Percentiles rank a stretch among this genome's conserved stretches.
Conservation (phyloP, 169 alveolate genomes). For the Plasmodium vivax region DNA sequence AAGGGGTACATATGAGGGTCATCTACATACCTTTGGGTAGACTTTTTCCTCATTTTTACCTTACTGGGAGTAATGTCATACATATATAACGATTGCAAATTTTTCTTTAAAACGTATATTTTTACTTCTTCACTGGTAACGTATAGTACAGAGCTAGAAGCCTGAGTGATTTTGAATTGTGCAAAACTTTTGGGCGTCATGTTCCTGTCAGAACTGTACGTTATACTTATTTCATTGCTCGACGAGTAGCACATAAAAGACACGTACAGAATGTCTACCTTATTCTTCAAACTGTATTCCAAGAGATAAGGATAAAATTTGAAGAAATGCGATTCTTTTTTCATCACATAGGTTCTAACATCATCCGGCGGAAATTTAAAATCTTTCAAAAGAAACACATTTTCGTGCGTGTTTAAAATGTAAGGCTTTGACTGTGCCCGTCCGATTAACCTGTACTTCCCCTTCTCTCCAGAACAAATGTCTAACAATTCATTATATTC, state of each 20-base stretch:
- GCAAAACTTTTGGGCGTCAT: slow-evolving; percentile 50
- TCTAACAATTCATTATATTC: slow-evolving; percentile 32
- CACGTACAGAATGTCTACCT: slow-evolving; percentile 1
- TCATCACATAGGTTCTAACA: slow-evolving; percentile 22
- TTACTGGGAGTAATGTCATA: slow-evolving; percentile 67
- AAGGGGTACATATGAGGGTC: slow-evolving; percentile 8
- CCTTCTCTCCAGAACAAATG: slow-evolving; percentile 17
- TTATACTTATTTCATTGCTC: slow-evolving; percentile 32
- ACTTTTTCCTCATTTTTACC: slow-evolving; percentile 1
- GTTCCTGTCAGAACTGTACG: slow-evolving; percentile 32
- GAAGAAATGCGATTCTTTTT: slow-evolving; percentile 22
- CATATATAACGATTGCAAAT: slow-evolving; percentile 12
- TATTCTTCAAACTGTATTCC: neutral
- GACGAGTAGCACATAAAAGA: slow-evolving; percentile 42
- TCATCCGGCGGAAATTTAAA: slow-evolving; percentile 48
- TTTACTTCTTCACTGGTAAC: neutral
- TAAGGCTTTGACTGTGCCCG: slow-evolving; percentile 29
- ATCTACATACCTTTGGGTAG: neutral
- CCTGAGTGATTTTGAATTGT: slow-evolving; percentile 27
- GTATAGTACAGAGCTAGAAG: slow-evolving; percentile 42
- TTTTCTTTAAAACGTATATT: slow-evolving; percentile 65
- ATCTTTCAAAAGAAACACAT: slow-evolving; percentile 6
- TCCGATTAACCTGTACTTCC: slow-evolving; percentile 41
- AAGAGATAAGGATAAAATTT: slow-evolving; percentile 35
- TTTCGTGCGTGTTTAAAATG: slow-evolving; percentile 26